These are phyloP conservation scores for Pachyrhizus erosus DNA, from an alignment of 306 rosid genomes.

Conservation along the genomic window DNA sequence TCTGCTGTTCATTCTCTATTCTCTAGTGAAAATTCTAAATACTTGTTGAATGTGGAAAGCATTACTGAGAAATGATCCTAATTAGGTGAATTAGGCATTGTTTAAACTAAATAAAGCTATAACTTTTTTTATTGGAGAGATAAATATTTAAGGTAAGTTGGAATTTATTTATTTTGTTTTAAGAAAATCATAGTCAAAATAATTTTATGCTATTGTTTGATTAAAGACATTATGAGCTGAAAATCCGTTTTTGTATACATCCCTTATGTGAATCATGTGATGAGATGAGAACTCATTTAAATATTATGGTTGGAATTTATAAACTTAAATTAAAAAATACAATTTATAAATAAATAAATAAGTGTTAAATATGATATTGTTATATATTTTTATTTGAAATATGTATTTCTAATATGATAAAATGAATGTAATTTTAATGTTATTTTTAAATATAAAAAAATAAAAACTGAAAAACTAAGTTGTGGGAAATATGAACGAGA, in stretches of 20 bases:
- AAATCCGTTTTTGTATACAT: background rate
- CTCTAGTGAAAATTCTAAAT: background rate
- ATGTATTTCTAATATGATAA: background rate
- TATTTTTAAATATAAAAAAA: no score
- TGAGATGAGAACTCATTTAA: background rate
- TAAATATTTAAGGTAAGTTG: background rate
- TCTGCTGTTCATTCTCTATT: background rate
- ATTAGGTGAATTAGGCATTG: background rate
- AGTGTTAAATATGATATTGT: background rate
- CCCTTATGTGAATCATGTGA: background rate
- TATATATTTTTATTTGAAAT: background rate
- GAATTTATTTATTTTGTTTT: background rate
- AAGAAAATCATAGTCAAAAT: background rate
- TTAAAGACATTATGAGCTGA: background rate
- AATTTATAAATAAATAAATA: background rate
- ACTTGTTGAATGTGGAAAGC: background rate
- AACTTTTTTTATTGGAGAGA: background rate
- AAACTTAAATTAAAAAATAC: background rate
- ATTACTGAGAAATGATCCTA: background rate
- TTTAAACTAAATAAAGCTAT: background rate
- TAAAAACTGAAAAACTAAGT: no score
- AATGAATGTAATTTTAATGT: background rate
- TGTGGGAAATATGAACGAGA: background rate
- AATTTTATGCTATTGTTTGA: background rate
- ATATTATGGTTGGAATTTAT: no score